A percentile compares a stretch with the other conserved stretches of the same genome.
Conservation (phyloP, 306 rosid species). For the Sechiopsis laciniata region DNA sequence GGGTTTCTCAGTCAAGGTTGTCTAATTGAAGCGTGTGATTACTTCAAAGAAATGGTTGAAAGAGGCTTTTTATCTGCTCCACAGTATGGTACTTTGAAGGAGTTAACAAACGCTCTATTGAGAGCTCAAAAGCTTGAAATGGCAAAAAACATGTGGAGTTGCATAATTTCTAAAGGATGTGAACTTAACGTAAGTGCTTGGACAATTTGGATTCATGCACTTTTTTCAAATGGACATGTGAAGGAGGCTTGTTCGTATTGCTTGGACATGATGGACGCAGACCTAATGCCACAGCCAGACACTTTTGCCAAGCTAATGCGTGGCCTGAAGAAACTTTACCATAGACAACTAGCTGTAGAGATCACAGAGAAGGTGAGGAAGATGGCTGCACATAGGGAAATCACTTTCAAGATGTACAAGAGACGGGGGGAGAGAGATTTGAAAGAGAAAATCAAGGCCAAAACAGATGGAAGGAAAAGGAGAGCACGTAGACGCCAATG, state of each 20-base stretch:
- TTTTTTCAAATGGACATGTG: constrained; percentile 73
- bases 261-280: constrained; percentile 76
- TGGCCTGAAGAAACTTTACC: constrained; percentile 59
- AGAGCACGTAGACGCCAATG: constrained; percentile 52
- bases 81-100: constrained; percentile 75
- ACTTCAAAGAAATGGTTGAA: constrained; percentile 69
- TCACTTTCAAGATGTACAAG: constrained; percentile 82
- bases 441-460: constrained; percentile 58
- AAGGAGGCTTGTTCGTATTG: constrained; percentile 80
- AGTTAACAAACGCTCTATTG: constrained; percentile 51
- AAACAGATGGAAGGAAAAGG: constrained; percentile 67
- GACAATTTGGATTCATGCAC: constrained; percentile 87
- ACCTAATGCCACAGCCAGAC: constrained; percentile 71
- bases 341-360: constrained; percentile 68
- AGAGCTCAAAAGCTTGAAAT: constrained; percentile 72
- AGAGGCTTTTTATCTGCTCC: constrained; percentile 61
- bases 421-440: constrained; percentile 71
- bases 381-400: constrained; percentile 77
- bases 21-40: constrained; percentile 70
- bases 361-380: constrained; percentile 77
- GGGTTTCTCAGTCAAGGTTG: constrained; percentile 64
- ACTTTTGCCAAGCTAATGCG: constrained; percentile 82
- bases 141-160: constrained; percentile 79
- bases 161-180: constrained; percentile 45
- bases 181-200: constrained; percentile 64